A percentile compares a stretch with the other conserved stretches of the same genome.
These are phyloP conservation scores for Zygnema circumcarinatum DNA, from an alignment of 139 green algal species.

Conservation along the genomic window DNA sequence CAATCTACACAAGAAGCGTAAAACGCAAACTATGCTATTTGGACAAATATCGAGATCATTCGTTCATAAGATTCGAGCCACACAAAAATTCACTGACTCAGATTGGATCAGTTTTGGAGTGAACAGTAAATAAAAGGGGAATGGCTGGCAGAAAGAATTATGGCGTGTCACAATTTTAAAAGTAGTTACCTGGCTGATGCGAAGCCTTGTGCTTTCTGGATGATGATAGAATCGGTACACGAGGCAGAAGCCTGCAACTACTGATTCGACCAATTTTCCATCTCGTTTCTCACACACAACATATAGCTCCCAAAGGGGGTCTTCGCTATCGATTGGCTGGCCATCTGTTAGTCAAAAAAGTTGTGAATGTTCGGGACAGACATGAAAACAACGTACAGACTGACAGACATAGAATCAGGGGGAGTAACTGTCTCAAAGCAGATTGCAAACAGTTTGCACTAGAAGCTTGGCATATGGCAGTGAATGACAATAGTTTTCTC, in stretches of 20 bases:
- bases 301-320: slow-evolving; percentile 25
- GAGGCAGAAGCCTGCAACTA: slow-evolving; percentile 71
- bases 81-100: too few relatives aligned
- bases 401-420: background rate
- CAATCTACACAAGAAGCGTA: slow-evolving; percentile 9
- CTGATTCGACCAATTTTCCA: background rate
- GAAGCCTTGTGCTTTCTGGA: slow-evolving; percentile 71
- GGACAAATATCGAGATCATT: too few relatives aligned
- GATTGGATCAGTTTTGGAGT: too few relatives aligned
- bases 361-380: background rate
- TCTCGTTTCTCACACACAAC: background rate
- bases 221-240: slow-evolving; percentile 86
- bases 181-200: slow-evolving; percentile 74
- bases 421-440: background rate
- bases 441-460: background rate
- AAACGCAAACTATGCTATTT: too few relatives aligned
- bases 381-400: background rate
- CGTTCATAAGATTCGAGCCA: too few relatives aligned
- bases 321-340: slow-evolving; percentile 12
- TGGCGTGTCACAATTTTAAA: too few relatives aligned
- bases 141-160: too few relatives aligned
- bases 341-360: slow-evolving; percentile 16
- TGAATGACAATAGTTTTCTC: background rate
- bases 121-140: too few relatives aligned
- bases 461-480: background rate